A percentile compares a stretch with the other conserved stretches of the same genome.
phyloP scores from a whole-genome alignment of 2,329 filamentous ascomycete genomes.

The Trichoderma atrobrunneum region DNA sequence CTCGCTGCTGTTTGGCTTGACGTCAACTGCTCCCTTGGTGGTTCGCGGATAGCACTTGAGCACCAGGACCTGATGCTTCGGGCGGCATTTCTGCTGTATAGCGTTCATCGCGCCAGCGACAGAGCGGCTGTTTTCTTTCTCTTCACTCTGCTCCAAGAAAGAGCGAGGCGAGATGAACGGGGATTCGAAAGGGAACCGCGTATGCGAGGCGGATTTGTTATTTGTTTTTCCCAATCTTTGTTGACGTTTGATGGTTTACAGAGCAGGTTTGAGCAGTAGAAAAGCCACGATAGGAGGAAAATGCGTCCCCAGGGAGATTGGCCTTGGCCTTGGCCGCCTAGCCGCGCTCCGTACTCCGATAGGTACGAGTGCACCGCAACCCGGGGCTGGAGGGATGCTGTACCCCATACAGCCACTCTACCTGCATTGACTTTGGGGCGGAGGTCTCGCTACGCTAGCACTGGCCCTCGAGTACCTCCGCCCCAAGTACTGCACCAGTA shows the following conservation, averaged over 20 bases:
- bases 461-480: background rate
- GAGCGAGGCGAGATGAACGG: slow-evolving; percentile 11
- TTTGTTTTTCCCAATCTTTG: background rate
- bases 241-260: background rate
- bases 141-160: background rate
- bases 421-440: background rate
- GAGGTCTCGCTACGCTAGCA: background rate
- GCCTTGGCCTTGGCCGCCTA: slow-evolving; percentile 10
- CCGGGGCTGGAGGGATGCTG: background rate
- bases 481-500: background rate
- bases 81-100: slow-evolving; percentile 68
- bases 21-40: slow-evolving; percentile 85
- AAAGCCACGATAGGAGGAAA: slow-evolving; percentile 18
- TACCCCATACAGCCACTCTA: background rate
- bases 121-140: background rate
- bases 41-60: slow-evolving; percentile 95
- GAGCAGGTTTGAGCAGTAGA: background rate
- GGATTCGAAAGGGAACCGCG: background rate
- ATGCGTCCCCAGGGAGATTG: slow-evolving; percentile 14
- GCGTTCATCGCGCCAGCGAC: slow-evolving; percentile 52
- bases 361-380: slow-evolving; percentile 1
- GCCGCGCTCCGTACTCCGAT: slow-evolving; percentile 12
- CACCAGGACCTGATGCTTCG: slow-evolving; percentile 94
- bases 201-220: background rate
- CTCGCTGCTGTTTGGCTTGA: slow-evolving; percentile 95